These are phyloP conservation scores for Antrodiella citrinella DNA, from an alignment of 768 basidiomycete species.

Conservation along the genomic window DNA sequence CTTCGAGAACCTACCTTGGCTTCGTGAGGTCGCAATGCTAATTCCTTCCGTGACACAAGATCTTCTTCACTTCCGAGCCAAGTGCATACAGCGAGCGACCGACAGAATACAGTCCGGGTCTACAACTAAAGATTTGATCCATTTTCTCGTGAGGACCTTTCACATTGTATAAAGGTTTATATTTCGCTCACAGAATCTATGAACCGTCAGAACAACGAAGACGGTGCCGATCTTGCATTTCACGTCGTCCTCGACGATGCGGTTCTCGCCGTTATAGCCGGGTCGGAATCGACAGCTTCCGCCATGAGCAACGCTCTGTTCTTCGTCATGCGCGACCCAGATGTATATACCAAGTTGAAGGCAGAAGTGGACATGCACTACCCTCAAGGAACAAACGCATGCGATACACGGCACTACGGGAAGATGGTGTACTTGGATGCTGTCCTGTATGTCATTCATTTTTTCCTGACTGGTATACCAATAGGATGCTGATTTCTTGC, in stretches of 20 bases:
- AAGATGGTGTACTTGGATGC: conserved; percentile 10
- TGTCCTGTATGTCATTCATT: conserved; percentile 6
- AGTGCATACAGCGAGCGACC: neutral
- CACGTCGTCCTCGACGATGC: conserved; percentile 31
- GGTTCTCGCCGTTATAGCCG: conserved; percentile 14
- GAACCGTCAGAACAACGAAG: conserved; percentile 31
- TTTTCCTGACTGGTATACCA: neutral
- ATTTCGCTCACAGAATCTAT: neutral
- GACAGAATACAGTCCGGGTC: conserved; percentile 25
- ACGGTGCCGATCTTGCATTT: conserved; percentile 24
- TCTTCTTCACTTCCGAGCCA: neutral
- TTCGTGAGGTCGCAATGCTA: neutral
- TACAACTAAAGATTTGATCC: conserved; percentile 32
- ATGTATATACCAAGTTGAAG: conserved; percentile 11
- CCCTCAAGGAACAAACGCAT: conserved; percentile 12
- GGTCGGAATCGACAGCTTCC: conserved; percentile 12
- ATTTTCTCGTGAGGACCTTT: conserved; percentile 31
- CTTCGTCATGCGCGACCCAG: conserved; percentile 14
- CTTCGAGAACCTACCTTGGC: conserved; percentile 8
- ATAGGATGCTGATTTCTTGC: neutral
- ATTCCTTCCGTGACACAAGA: neutral
- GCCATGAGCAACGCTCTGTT: conserved; percentile 19
- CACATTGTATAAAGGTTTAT: neutral
- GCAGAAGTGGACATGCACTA: conserved; percentile 19
- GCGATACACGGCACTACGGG: conserved; percentile 2